Base-by-base conservation (phyloP, 2,329 filamentous ascomycete genomes). In the Ceratocystis eucalypticola region DNA sequence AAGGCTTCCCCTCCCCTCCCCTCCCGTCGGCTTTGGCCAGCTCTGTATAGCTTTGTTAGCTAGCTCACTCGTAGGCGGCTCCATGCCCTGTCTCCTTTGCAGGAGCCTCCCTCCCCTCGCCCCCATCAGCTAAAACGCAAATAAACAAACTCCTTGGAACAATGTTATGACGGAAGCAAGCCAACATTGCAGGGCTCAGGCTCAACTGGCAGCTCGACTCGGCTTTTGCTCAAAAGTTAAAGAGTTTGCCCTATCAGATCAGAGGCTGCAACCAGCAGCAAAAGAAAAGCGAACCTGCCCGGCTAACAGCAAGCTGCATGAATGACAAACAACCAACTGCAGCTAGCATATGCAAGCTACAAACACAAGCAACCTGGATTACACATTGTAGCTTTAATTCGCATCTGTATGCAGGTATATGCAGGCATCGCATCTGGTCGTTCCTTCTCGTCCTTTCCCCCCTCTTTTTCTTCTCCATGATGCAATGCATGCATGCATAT, bases 301-400 rank as follows among this genome's bases (percentile, higher is more conserved):
- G 30, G 20, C 46, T 50, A 50, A 22, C 46, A 22, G 46, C 46
- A n/a, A 50, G n/a, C n/a, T 25, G 48, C 48, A 53, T 53, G 48
- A 41, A 53, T 53, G 48, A n/a, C 48, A 53, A 53, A 25, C 48
- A 53, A 53, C 37, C 37, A 25, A 53, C 48, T 10, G 48, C 48
- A 53, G 48, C 48, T 50, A 10, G 20, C 46, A 48, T 53, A 22
- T 53, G 22, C 48, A 53, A 41, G 20, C 48, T 53, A 20, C 22
- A 25, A 25, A 5, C 5, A 53, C 48, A 12, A 28, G 48, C 22
- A 53, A 53, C 48, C 48, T 53, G 48, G 28, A 37, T n/a, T 59
- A 20, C 33, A 20, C 55, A 59, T n/a, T 59, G 55, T n/a, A 59
- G 55, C 55, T 59, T 59, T 41, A 41, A 59, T n/a, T 59, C 37